Evolutionary conservation across 441 rosid species (phyloP).

Genomic region (Syzygium syzygioides): DNA sequence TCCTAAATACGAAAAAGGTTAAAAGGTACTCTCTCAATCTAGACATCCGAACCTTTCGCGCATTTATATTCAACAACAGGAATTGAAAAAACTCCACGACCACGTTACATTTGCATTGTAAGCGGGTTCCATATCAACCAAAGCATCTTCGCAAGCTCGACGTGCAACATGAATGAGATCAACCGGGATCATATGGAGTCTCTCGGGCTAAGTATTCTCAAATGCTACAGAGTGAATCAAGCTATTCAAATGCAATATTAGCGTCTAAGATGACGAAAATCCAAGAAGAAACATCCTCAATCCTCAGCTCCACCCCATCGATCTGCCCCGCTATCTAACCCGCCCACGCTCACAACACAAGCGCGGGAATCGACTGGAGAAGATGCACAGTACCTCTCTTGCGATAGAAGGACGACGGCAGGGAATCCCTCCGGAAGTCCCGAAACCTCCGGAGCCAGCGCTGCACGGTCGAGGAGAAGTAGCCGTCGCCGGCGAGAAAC

Average conservation of each 20-base stretch:
- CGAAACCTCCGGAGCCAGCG: conserved; percentile 55
- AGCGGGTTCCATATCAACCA: background rate
- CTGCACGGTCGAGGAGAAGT: conserved; percentile 53
- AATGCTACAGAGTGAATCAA: background rate
- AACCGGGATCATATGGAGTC: background rate
- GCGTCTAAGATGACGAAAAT: background rate
- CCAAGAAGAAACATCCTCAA: background rate
- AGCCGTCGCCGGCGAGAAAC: conserved; percentile 45
- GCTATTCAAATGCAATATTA: background rate
- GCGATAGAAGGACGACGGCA: conserved; percentile 64
- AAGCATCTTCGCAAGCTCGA: background rate
- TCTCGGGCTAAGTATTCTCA: background rate
- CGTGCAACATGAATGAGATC: background rate
- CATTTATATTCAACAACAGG: background rate
- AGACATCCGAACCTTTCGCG: background rate
- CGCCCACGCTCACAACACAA: background rate
- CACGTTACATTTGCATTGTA: background rate
- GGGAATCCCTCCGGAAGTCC: conserved; percentile 65
- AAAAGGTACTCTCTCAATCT: background rate
- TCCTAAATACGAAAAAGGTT: background rate
- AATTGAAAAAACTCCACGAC: background rate
- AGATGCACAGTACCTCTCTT: conserved; percentile 39
- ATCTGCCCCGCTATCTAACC: background rate
- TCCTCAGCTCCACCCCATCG: background rate
- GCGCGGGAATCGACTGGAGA: background rate